These are phyloP conservation scores for Tylopilus felleus DNA, from an alignment of 768 basidiomycete species.

Conservation along the genomic window DNA sequence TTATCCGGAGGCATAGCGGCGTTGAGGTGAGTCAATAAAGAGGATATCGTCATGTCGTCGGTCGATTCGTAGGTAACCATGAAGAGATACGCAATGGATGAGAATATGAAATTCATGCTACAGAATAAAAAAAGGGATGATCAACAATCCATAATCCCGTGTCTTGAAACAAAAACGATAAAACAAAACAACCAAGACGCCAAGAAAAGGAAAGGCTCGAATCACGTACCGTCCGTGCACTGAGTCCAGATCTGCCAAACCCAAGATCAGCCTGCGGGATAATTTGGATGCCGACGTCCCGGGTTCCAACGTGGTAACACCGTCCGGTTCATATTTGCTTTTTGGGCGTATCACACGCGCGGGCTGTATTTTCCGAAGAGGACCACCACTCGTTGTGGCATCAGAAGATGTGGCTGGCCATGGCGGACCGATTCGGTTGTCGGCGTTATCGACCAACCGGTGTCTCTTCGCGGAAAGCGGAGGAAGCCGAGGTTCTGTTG, in stretches of 20 bases:
- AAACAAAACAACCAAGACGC: neutral
- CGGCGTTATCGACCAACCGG: slow-evolving; percentile 14
- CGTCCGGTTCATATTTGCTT: slow-evolving; percentile 24
- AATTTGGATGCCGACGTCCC: slow-evolving; percentile 18
- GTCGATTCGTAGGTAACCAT: slow-evolving; percentile 59
- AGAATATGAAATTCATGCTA: slow-evolving; percentile 58
- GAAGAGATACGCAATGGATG: slow-evolving; percentile 64
- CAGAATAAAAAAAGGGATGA: neutral
- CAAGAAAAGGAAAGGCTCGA: neutral
- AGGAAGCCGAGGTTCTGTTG: slow-evolving; percentile 17
- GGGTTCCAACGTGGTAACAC: slow-evolving; percentile 13
- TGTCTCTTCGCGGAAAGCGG: slow-evolving; percentile 24
- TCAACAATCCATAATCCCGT: slow-evolving; percentile 9
- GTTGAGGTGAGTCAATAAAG: slow-evolving; percentile 69
- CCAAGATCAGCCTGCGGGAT: slow-evolving; percentile 26
- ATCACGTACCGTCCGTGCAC: slow-evolving; percentile 55
- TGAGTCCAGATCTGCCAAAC: slow-evolving; percentile 58
- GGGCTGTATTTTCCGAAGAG: slow-evolving; percentile 22
- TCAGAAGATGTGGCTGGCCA: slow-evolving; percentile 23
- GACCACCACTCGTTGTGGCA: neutral
- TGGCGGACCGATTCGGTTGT: slow-evolving; percentile 19
- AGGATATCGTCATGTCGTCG: slow-evolving; percentile 69
- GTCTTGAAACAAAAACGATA: neutral
- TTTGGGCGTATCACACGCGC: slow-evolving; percentile 29
- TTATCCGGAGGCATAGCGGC: slow-evolving; percentile 75